A percentile compares a stretch with the other conserved stretches of the same genome.
Conservation (phyloP, 140 eudicot genomes). For the Senecio squalidus region DNA sequence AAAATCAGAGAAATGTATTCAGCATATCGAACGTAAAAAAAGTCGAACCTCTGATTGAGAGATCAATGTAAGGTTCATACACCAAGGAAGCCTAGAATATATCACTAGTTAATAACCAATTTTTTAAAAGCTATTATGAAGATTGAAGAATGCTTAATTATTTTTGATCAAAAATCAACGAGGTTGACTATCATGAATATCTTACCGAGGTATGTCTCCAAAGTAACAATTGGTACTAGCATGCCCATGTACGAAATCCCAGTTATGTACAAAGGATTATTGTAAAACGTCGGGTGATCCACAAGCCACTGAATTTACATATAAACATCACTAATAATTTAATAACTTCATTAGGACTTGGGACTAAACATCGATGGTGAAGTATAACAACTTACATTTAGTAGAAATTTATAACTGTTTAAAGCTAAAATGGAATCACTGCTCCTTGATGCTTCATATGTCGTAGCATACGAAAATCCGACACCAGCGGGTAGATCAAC, state of each 20-base stretch:
- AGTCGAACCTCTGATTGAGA: background rate
- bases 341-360: too few relatives aligned
- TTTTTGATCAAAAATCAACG: too few relatives aligned
- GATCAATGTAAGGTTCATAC: background rate
- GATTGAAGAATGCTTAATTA: too few relatives aligned
- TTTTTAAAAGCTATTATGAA: too few relatives aligned
- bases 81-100: too few relatives aligned
- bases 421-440: constrained; percentile 14
- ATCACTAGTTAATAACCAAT: too few relatives aligned
- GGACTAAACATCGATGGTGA: too few relatives aligned
- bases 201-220: constrained; percentile 32
- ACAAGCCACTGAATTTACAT: constrained; percentile 36
- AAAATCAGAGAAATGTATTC: background rate
- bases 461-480: constrained; percentile 20
- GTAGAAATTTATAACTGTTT: constrained; percentile 13
- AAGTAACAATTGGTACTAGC: constrained; percentile 26
- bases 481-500: constrained; percentile 22
- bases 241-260: constrained; percentile 52
- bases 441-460: constrained; percentile 14
- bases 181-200: background rate
- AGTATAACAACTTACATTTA: constrained; percentile 8
- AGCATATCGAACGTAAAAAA: background rate
- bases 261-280: constrained; percentile 30
- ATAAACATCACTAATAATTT: background rate
- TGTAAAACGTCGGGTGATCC: constrained; percentile 34